Conservation (phyloP, 169 alveolate genomes). For the Cryptosporidium parvum region DNA sequence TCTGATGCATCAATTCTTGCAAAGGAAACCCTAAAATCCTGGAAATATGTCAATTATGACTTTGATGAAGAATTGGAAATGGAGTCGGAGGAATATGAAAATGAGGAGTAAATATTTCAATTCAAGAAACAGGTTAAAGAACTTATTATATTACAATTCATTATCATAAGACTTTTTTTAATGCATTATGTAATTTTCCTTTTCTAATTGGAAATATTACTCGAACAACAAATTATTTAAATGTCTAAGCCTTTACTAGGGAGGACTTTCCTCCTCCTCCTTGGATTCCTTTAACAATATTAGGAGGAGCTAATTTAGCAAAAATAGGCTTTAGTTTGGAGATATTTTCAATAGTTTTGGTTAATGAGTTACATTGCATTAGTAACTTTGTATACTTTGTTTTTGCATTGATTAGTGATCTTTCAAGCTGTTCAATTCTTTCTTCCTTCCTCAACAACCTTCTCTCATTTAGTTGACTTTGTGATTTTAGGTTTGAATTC, state of each 20-base stretch:
- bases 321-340: conserved; percentile 63
- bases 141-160: neutral
- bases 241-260: conserved; percentile 34
- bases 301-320: conserved; percentile 71
- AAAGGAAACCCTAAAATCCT: conserved; percentile 55
- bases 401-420: conserved; percentile 76
- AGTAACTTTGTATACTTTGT: conserved; percentile 78
- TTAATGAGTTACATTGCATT: conserved; percentile 79
- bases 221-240: neutral
- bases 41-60: conserved; percentile 56
- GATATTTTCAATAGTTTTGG: conserved; percentile 76
- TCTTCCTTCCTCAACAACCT: conserved; percentile 78
- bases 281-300: conserved; percentile 68
- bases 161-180: neutral
- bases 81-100: neutral
- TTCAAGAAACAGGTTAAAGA: neutral
- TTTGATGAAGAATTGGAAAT: conserved; percentile 31
- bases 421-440: conserved; percentile 80
- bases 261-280: conserved; percentile 74
- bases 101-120: conserved; percentile 16
- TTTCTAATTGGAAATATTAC: neutral
- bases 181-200: neutral
- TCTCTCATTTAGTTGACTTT: conserved; percentile 75
- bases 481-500: conserved; percentile 78
- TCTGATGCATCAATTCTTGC: conserved; percentile 35